These are phyloP conservation scores for Bryoerythrophyllum caledonicum DNA, from an alignment of 225 moss, liverwort and hornwort species.

Conservation along the genomic window DNA sequence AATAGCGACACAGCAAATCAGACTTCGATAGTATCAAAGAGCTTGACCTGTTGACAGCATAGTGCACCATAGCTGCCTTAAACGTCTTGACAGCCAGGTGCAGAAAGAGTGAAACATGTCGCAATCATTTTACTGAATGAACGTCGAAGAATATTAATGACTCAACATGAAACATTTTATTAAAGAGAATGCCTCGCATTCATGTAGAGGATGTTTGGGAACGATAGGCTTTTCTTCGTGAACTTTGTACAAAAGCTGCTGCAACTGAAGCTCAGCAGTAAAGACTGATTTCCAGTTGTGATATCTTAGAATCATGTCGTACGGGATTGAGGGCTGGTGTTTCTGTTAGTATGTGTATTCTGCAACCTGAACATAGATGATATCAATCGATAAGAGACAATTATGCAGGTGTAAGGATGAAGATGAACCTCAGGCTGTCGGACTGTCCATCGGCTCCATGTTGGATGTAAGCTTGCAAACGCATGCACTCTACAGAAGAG, in stretches of 20 bases:
- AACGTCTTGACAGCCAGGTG: background rate
- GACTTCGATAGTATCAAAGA: conserved; percentile 57
- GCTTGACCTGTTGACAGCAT: conserved; percentile 44
- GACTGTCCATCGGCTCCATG: conserved; percentile 67
- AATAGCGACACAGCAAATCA: conserved; percentile 86
- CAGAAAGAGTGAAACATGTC: background rate
- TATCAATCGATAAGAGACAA: background rate
- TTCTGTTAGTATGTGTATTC: background rate
- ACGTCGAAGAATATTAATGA: background rate
- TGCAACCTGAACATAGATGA: background rate
- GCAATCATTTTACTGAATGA: background rate
- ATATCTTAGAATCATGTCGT: background rate
- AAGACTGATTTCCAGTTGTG: background rate
- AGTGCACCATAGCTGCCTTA: conserved; percentile 12
- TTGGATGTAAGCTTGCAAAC: conserved; percentile 58
- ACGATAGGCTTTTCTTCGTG: background rate
- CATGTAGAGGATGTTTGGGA: background rate
- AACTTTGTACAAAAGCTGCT: background rate
- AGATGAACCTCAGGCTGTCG: conserved; percentile 66
- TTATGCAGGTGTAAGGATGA: conserved; percentile 2
- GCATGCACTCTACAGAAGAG: conserved; percentile 58
- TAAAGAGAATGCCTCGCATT: background rate
- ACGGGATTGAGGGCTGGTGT: background rate
- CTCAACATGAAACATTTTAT: background rate
- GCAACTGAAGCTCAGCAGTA: background rate